These are phyloP conservation scores for Coniella lustricola DNA, from an alignment of 2,329 filamentous ascomycete genomes.

Conservation along the genomic window DNA sequence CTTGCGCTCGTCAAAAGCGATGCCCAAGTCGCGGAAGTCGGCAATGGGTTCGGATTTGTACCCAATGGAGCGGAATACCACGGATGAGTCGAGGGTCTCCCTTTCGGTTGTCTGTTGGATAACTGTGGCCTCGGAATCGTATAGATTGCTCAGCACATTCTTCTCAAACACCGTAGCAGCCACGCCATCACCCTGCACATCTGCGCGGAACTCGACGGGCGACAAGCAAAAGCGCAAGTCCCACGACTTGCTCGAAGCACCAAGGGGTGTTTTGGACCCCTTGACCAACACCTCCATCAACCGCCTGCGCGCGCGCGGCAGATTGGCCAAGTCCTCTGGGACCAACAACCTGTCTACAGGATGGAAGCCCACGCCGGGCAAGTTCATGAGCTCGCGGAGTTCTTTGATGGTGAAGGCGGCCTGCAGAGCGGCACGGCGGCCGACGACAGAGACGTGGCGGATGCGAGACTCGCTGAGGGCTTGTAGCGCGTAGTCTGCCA, in stretches of 20 bases:
- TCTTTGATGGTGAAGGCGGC: conserved; percentile 96
- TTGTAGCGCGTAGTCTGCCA: conserved; percentile 75
- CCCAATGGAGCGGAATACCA: conserved; percentile 90
- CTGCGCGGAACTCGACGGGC: conserved; percentile 60
- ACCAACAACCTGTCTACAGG: conserved; percentile 60
- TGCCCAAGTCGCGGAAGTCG: conserved; percentile 65
- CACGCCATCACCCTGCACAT: conserved; percentile 41
- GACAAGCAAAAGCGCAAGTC: conserved; percentile 80
- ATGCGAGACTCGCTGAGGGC: conserved; percentile 65
- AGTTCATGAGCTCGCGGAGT: conserved; percentile 75
- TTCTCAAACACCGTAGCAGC: conserved; percentile 62
- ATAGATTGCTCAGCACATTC: conserved; percentile 48
- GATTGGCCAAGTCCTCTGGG: conserved; percentile 57
- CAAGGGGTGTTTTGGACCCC: conserved; percentile 50
- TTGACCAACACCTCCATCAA: conserved; percentile 76
- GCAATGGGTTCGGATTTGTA: conserved; percentile 77
- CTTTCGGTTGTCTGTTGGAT: conserved; percentile 39
- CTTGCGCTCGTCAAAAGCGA: conserved; percentile 67
- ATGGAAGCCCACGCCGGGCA: conserved; percentile 65
- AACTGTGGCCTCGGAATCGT: conserved; percentile 44
- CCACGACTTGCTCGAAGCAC: conserved; percentile 61
- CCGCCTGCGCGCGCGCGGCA: conserved; percentile 69
- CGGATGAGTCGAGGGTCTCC: conserved; percentile 51
- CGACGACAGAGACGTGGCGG: conserved; percentile 77
- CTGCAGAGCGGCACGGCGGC: conserved; percentile 82